Conservation (phyloP, 768 basidiomycete species). For the Mycena belliarum region DNA sequence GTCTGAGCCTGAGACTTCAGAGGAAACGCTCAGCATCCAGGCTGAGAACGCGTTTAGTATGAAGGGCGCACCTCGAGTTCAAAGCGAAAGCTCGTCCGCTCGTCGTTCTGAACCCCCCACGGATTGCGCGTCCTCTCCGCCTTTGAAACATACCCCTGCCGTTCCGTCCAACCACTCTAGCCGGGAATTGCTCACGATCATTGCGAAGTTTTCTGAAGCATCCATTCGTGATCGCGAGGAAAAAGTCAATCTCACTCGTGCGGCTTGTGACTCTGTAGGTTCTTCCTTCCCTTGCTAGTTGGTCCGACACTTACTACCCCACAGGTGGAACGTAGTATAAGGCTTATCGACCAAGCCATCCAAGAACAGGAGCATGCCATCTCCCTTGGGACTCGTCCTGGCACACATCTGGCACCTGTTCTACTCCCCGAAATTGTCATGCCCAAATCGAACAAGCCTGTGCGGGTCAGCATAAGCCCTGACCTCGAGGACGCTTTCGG, state of each 20-base stretch:
- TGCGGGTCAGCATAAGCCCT: constrained; percentile 45
- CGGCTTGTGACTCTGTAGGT: constrained; percentile 69
- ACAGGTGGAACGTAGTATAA: constrained; percentile 80
- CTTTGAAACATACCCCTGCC: background rate
- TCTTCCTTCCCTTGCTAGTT: background rate
- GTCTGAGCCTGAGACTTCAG: background rate
- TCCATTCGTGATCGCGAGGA: constrained; percentile 68
- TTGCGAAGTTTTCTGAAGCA: constrained; percentile 63
- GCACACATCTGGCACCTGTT: constrained; percentile 42
- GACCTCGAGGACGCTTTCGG: constrained; percentile 34
- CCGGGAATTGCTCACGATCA: constrained; percentile 53
- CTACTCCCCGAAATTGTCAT: constrained; percentile 64
- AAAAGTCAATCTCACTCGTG: constrained; percentile 73
- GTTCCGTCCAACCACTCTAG: background rate
- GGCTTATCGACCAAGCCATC: constrained; percentile 75
- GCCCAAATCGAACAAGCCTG: constrained; percentile 51
- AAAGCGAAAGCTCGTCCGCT: background rate
- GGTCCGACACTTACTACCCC: constrained; percentile 3
- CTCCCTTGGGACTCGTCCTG: constrained; percentile 39
- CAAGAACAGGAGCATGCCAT: constrained; percentile 60
- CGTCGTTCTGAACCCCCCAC: background rate
- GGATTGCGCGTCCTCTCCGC: background rate
- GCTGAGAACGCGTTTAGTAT: too few species aligned
- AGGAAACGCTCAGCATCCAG: background rate
- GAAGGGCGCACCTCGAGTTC: background rate